A percentile compares a stretch with the other conserved stretches of the same genome.
phyloP scores from a whole-genome alignment of 768 basidiomycete genomes.

The Phanerochaete sordida region DNA sequence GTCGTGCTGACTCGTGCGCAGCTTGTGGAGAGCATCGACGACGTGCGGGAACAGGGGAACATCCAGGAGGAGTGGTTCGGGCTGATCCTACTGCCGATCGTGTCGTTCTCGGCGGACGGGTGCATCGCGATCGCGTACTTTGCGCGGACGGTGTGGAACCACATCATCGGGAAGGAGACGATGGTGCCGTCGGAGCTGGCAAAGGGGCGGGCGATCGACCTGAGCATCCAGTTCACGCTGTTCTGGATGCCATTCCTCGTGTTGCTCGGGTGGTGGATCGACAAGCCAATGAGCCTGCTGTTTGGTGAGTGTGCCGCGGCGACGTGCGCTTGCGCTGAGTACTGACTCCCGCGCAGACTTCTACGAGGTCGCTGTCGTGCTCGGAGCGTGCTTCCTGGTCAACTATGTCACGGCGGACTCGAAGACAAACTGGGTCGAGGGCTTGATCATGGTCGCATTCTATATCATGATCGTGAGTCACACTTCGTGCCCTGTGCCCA shows the following conservation, averaged over 20 bases:
- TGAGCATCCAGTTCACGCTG: constrained; percentile 73
- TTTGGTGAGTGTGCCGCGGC: constrained; percentile 54
- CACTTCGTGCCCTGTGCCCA: not conserved
- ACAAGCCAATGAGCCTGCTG: constrained; percentile 57
- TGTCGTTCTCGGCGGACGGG: constrained; percentile 74
- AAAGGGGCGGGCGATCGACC: constrained; percentile 67
- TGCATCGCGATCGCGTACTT: constrained; percentile 58
- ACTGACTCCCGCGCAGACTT: too few species aligned
- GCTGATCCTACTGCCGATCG: constrained; percentile 64
- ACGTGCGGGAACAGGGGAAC: constrained; percentile 37
- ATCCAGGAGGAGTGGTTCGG: constrained; percentile 73
- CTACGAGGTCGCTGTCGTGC: constrained; percentile 61
- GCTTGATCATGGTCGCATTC: constrained; percentile 61
- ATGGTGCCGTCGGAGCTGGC: constrained; percentile 55
- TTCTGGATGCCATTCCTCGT: constrained; percentile 79
- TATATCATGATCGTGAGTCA: constrained; percentile 60
- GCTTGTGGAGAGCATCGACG: constrained; percentile 65
- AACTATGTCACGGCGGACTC: constrained; percentile 78
- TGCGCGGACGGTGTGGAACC: constrained; percentile 38
- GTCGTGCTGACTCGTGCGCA: constrained; percentile 20
- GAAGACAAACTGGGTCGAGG: constrained; percentile 77
- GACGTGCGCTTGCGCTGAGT: too few species aligned
- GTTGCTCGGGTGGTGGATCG: constrained; percentile 63
- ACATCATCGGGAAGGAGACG: constrained; percentile 36
- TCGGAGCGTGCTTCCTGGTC: constrained; percentile 71